phyloP scores from a whole-genome alignment of 345 rosid species.

The Pugionium dolabratum region DNA sequence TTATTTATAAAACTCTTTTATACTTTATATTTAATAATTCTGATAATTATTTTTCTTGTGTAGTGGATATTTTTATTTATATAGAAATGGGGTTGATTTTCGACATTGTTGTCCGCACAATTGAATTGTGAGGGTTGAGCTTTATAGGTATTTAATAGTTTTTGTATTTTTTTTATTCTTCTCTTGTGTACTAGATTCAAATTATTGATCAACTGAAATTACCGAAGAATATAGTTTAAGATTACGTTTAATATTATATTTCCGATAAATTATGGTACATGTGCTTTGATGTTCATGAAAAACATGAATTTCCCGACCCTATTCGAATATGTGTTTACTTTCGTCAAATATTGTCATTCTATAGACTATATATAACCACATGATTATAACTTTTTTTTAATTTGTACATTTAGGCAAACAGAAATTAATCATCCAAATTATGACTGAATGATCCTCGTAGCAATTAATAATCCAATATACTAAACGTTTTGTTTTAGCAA shows the following conservation, averaged over 20 bases:
- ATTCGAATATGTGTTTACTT: slow-evolving; percentile 30
- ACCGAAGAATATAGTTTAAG: slow-evolving; percentile 37
- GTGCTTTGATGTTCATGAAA: slow-evolving; percentile 34
- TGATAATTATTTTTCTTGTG: background rate
- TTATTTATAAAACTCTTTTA: background rate
- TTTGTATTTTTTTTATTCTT: background rate
- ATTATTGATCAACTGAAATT: slow-evolving; percentile 41
- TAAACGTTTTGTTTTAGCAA: background rate
- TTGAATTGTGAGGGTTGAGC: slow-evolving; percentile 5
- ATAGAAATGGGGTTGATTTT: background rate
- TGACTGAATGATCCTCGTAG: background rate
- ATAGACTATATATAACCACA: slow-evolving; percentile 29
- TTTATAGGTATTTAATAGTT: background rate
- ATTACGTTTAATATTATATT: slow-evolving; percentile 3
- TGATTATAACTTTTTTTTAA: background rate
- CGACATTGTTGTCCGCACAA: slow-evolving; percentile 35
- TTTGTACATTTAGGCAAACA: too few relatives aligned
- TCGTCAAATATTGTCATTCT: slow-evolving; percentile 35
- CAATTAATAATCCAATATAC: background rate
- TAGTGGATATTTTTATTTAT: slow-evolving; percentile 1
- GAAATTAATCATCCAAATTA: background rate
- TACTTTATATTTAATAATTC: background rate
- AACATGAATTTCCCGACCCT: slow-evolving; percentile 31
- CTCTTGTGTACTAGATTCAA: slow-evolving; percentile 30
- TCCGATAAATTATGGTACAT: slow-evolving; percentile 15